Evolutionary conservation across 2,329 filamentous ascomycete genomes (phyloP).

Genomic region (Aspergillus sp.): DNA sequence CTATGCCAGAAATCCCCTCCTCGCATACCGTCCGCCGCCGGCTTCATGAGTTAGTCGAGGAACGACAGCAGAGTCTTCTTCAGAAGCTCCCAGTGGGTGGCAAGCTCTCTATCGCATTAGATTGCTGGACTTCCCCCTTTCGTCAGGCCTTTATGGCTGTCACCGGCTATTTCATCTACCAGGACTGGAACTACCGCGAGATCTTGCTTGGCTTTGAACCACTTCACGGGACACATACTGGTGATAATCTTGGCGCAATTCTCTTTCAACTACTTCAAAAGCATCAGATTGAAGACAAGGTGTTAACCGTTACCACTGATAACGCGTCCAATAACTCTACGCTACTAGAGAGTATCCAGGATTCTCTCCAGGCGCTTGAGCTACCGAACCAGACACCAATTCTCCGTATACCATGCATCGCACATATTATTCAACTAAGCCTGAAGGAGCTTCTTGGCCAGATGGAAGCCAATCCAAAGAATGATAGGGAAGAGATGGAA

Average conservation of each 20-base stretch:
- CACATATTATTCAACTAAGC: conserved; percentile 15
- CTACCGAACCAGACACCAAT: conserved; percentile 1
- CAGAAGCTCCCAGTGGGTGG: neutral
- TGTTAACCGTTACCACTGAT: conserved; percentile 4
- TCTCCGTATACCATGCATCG: conserved; percentile 9
- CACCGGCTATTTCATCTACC: conserved; percentile 12
- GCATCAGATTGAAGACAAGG: neutral
- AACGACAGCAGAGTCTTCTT: neutral
- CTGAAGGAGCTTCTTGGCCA: conserved; percentile 14
- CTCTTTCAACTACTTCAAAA: conserved; percentile 1
- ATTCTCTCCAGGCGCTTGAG: neutral
- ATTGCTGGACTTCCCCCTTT: conserved; percentile 13
- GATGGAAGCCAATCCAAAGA: conserved; percentile 8
- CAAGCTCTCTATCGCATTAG: conserved; percentile 6
- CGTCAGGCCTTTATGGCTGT: conserved; percentile 14
- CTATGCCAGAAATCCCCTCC: neutral
- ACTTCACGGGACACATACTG: conserved; percentile 7
- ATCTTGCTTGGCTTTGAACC: conserved; percentile 12
- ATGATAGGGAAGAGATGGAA: conserved; percentile 4
- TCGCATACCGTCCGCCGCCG: neutral
- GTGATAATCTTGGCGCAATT: conserved; percentile 3
- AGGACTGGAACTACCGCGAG: conserved; percentile 7
- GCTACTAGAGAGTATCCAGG: conserved; percentile 2
- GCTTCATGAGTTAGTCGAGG: neutral
- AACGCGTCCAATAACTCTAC: conserved; percentile 7